These are phyloP conservation scores for Primulina tabacum DNA, from an alignment of 257 asterid genomes.

Conservation along the genomic window DNA sequence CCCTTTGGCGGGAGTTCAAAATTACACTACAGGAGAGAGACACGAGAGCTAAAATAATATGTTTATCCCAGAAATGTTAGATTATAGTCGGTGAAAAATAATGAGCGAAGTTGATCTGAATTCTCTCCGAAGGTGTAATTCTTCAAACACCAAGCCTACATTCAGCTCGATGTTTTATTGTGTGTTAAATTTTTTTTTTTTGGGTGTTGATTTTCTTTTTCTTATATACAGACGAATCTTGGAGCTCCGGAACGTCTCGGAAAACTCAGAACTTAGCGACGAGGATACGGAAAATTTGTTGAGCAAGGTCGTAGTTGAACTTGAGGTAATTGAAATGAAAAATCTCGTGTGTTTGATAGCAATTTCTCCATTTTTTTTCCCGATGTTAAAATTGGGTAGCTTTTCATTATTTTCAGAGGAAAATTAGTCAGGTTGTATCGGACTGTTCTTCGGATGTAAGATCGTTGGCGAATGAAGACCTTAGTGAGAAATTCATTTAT, in stretches of 20 bases:
- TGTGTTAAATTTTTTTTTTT: neutral
- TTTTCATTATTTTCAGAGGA: constrained; percentile 40
- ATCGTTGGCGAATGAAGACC: constrained; percentile 42
- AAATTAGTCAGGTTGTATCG: constrained; percentile 33
- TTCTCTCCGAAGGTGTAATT: constrained; percentile 31
- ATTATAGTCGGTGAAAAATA: neutral
- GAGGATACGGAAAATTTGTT: constrained; percentile 38
- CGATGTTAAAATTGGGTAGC: constrained; percentile 6
- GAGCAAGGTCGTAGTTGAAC: constrained; percentile 36
- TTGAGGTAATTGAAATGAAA: constrained; percentile 42
- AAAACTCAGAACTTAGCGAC: constrained; percentile 19
- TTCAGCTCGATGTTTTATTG: neutral
- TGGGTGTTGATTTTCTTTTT: neutral
- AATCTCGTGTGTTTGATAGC: neutral
- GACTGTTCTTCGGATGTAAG: constrained; percentile 41
- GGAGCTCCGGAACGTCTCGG: constrained; percentile 50
- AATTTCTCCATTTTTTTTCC: neutral
- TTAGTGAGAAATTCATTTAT: constrained; percentile 35
- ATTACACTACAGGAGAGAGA: neutral
- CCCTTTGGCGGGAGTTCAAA: constrained; percentile 32
- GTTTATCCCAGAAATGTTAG: neutral
- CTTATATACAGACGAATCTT: constrained; percentile 43
- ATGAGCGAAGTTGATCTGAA: constrained; percentile 27
- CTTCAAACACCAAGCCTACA: neutral
- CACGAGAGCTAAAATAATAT: neutral